Base-by-base conservation (phyloP, 225 moss, liverwort and hornwort genomes). In the Bryoerythrophyllum caledonicum region DNA sequence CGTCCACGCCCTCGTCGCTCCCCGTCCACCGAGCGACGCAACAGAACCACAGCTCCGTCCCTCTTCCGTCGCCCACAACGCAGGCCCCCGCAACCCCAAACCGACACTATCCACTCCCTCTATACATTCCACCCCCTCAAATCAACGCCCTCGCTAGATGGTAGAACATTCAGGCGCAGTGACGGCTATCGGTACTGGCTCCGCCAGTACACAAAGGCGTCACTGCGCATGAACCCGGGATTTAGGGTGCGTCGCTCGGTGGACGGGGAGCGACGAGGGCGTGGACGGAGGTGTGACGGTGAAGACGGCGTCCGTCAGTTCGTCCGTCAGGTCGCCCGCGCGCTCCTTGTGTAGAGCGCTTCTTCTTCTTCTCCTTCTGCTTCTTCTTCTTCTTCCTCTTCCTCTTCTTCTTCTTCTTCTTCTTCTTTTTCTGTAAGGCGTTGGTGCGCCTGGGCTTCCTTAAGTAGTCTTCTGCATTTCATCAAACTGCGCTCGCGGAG, bases 401-500 rank as follows among this genome's bases (percentile, higher is more conserved):
- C n/a, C n/a, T n/a, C n/a, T 52, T 41, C 30, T 30, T 25, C 44
- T 44, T 44, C 44, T 44, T 44, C 43, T 43, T 3, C 44, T 44
- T 24, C 60, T 9, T 43, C 55, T 62, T 57, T 66, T 66, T 60
- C 38, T 49, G 46, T 34, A 62, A 60, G 46, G n/a, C 61, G 44
- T 19, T n/a, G 68, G 19, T 49, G 19, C 25, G 60, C 46, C 48
- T 48, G 32, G 3, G 56, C 81, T 48, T 65, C 60, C 52, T 52
- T 35, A 74, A 32, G 13, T 26, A 24, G 57, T 52, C 38, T 51
- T 82, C 44, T 68, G 30, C 57, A 56, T 21, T 57, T 55, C 60
- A 78, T 51, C 68, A 40, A 69, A 69, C 70, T 59, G 28, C 74
- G 63, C 77, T 52, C 70, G 48, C 64, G 40, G 30, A 51, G 74